Conservation (phyloP, 345 rosid species). For the Linum lewisii region DNA sequence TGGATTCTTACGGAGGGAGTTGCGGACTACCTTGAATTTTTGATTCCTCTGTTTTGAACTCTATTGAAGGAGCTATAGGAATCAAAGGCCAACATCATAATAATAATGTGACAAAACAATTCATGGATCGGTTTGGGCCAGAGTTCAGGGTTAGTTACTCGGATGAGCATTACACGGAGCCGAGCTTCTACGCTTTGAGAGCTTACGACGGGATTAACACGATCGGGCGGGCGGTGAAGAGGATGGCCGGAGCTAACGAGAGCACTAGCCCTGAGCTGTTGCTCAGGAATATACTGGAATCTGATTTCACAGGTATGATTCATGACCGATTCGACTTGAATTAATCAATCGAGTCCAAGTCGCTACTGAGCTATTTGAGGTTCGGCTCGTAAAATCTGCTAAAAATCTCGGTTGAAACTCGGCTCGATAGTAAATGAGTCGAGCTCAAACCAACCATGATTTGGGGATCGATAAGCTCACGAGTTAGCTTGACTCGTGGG, state of each 20-base stretch:
- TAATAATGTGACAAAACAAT: too few species aligned
- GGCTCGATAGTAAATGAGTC: too few species aligned
- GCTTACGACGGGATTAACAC: constrained; percentile 35
- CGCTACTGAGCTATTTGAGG: too few species aligned
- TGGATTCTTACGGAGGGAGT: constrained; percentile 35
- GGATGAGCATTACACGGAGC: constrained; percentile 23
- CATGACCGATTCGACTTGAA: too few species aligned
- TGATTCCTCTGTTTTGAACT: constrained; percentile 26
- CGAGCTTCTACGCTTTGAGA: constrained; percentile 24
- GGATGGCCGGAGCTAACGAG: too few species aligned
- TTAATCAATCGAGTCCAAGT: too few species aligned
- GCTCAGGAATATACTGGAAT: constrained; percentile 13
- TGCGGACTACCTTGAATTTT: constrained; percentile 24
- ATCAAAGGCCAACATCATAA: constrained; percentile 21
- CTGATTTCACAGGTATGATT: constrained; percentile 30
- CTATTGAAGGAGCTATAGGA: constrained; percentile 42
- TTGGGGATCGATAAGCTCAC: too few species aligned
- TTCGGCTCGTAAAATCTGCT: too few species aligned
- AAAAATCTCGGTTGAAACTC: too few species aligned
- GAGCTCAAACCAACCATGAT: too few species aligned
- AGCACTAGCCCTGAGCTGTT: neutral
- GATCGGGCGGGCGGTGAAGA: constrained; percentile 12
- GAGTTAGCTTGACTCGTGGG: too few species aligned
- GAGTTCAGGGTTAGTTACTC: constrained; percentile 16
- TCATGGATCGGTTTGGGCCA: constrained; percentile 17